phyloP scores from a whole-genome alignment of 345 rosid species.

The Gynandropsis gynandra region DNA sequence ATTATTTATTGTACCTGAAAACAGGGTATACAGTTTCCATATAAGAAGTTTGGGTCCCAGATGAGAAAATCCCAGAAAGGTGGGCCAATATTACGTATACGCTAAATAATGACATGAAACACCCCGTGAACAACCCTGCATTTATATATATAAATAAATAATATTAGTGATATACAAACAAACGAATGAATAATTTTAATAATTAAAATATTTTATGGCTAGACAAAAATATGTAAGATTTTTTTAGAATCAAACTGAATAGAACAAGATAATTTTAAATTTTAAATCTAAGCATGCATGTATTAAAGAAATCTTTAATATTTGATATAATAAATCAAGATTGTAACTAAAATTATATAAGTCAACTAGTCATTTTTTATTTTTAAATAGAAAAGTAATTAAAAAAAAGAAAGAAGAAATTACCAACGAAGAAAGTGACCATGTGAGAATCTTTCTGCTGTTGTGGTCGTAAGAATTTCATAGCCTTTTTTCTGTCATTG shows the following conservation, averaged over 20 bases:
- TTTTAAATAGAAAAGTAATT: not conserved
- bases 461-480: slow-evolving; percentile 91
- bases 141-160: not conserved
- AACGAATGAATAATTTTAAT: no score
- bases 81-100: slow-evolving; percentile 77
- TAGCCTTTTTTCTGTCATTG: slow-evolving; percentile 93
- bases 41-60: slow-evolving; percentile 40
- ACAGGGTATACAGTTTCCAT: slow-evolving; percentile 86
- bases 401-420: slow-evolving; percentile 5
- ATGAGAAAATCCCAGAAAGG: slow-evolving; percentile 58
- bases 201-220: no score
- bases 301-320: no score
- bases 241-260: no score
- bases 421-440: slow-evolving; percentile 97
- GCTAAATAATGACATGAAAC: slow-evolving; percentile 72
- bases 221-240: no score
- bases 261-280: no score
- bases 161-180: no score
- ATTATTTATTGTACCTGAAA: no score
- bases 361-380: not conserved
- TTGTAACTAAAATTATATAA: no score
- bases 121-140: slow-evolving; percentile 88
- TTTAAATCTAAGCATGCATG: no score
- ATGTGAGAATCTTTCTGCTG: slow-evolving; percentile 83
- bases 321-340: no score